Base-by-base conservation (phyloP, 805 yeast genomes). In the Kodamaea nitidulidarum region DNA sequence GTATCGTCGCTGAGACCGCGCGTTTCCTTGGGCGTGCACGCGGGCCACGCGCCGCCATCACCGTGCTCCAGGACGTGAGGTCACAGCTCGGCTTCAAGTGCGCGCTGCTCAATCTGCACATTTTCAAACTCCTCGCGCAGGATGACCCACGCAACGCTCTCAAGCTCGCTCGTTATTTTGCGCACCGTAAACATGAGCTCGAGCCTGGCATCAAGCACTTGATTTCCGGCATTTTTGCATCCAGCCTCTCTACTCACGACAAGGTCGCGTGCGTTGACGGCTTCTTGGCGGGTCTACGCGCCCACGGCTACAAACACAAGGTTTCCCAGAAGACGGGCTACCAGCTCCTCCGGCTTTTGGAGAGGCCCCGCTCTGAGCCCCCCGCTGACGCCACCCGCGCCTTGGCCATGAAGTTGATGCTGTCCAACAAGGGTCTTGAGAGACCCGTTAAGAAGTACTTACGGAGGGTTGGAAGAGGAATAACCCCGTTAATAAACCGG, bases 181-280 rank as follows among this genome's bases (percentile, higher is more conserved):
- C 47, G 26, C 32, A 50, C 5, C 49, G 46, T 11, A 55, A 58
- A 30, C 40, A 54, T 7, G 26, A 41, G 7, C 41, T 65, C 18
- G 44, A 48, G 9, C 58, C 46, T 28, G 55, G 53, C 22, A 21
- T 47, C 16, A 40, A 39, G 10, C 36, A 33, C 32, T 32, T 47
- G 18, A 50, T 58, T 29, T 47, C 52, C 14, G 72, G 70, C 5
- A 50, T 66, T 6, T 39, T 67, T 14, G 39, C 43, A 12, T 44
- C 62, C 3, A 42, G 24, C 7, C 42, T 58, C 31, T 36, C 35
- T 3, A 44, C 42, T 2, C 44, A 44, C 26, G 49, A 53, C 16
- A 52, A 48, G 35, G 35, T 65, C 7, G 40, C 31, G 22, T 28
- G 47, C 8, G 50, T 57, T 33, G 45, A 47, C 10, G 27, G 36